Percentiles rank a stretch among this genome's conserved stretches.
These are phyloP conservation scores for Pseudogymnoascus sp. DNA, from an alignment of 2,329 filamentous ascomycete genomes.

Conservation along the genomic window DNA sequence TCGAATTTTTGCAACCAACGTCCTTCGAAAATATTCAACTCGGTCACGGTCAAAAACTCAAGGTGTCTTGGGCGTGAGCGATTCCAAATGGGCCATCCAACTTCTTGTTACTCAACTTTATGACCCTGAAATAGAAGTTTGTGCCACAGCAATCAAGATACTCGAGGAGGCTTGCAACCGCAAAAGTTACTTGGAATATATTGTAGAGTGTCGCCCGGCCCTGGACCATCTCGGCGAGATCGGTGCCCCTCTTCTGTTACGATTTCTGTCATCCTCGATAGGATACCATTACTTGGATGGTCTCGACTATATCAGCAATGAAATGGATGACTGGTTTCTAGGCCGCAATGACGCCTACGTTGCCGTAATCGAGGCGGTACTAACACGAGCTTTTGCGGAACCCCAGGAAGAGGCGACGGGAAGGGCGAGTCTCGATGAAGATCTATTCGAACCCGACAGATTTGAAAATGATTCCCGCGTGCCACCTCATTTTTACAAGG, in stretches of 20 bases:
- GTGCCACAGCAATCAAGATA: slow-evolving; percentile 92
- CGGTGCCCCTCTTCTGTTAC: slow-evolving; percentile 80
- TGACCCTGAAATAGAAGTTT: slow-evolving; percentile 93
- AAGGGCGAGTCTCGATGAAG: slow-evolving; percentile 32
- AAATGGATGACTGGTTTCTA: slow-evolving; percentile 99
- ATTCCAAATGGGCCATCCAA: slow-evolving; percentile 93
- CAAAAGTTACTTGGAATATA: slow-evolving; percentile 83
- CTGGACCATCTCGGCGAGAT: slow-evolving; percentile 95
- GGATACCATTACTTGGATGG: slow-evolving; percentile 97
- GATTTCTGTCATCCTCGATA: slow-evolving; percentile 91
- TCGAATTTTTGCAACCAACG: slow-evolving; percentile 79
- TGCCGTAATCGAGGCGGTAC: slow-evolving; percentile 84
- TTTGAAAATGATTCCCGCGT: slow-evolving; percentile 46
- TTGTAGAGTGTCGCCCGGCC: slow-evolving; percentile 90
- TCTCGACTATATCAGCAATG: slow-evolving; percentile 95
- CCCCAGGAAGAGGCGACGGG: slow-evolving; percentile 32
- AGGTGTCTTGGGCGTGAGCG: slow-evolving; percentile 40
- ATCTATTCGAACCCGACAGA: slow-evolving; percentile 30
- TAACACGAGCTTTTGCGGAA: slow-evolving; percentile 69
- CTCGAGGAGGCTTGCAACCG: slow-evolving; percentile 95
- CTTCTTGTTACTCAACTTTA: slow-evolving; percentile 97
- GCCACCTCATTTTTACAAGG: slow-evolving; percentile 96
- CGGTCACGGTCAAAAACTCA: slow-evolving; percentile 35
- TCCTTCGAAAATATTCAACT: slow-evolving; percentile 78
- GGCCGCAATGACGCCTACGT: slow-evolving; percentile 97